Evolutionary conservation across 1,284 basidiomycete species (phyloP), one percentile per base, ranked within the genome.

Genomic region (Fistulinella cinereoalba): DNA sequence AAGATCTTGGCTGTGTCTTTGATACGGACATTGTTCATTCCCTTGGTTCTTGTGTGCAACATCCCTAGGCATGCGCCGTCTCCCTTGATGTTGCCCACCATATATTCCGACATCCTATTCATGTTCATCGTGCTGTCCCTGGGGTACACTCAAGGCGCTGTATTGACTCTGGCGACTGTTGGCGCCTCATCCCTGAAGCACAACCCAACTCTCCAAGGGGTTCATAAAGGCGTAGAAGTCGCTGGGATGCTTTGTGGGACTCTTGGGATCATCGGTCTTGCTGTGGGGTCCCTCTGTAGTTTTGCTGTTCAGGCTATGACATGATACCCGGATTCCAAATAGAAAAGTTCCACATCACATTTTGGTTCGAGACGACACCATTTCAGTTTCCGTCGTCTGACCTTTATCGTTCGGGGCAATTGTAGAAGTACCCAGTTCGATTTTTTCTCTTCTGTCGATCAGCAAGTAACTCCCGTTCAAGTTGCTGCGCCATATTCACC

Each of bases 11-110:
- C 63, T 3, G 63, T 89, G 23, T 87, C 90, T 18, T 60, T 88
- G 27, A 63, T 77, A 2, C 81, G 92, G 34, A 85, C 83, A 0
- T 61, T 85, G 25, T 93, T 94, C 68, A 80, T 94, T 51, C 88
- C 89, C 18, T 62, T 93, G 36, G 88, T 95, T 68, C 75, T 94
- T 15, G 73, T 85, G 60, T 94, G 90, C 74, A 93, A 95, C 61
- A 62, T 89, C 27, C 78, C 81, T 55, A 73, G 76, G 33, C 37
- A 44, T 24, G 59, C 65, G 6, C 25, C 59, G n/a, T 49, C 54
- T 10, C 39, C 56, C 5, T 46, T 66, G 15, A 49, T 64, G 13
- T 43, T 63, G 31, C 79, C 78, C 10, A 55, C 83, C 44, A 81
- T 90, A 67, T 82, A 73, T 63, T 89, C 88, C 1, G 90, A 93